Conservation (phyloP, 202 grass and related monocot genomes). For the Zizania palustris region DNA sequence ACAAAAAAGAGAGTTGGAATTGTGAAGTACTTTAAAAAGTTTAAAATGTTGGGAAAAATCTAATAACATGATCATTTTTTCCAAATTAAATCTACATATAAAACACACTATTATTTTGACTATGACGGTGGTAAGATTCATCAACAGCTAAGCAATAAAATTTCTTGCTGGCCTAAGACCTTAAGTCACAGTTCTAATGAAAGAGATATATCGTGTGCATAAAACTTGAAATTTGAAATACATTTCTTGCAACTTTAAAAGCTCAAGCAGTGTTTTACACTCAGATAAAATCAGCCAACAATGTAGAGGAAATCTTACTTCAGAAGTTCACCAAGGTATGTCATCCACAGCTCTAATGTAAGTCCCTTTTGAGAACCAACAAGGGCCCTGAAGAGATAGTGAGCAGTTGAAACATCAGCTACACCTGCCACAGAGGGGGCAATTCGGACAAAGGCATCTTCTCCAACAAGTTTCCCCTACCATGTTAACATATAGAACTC, state of each 20-base stretch:
- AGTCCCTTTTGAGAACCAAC: constrained; percentile 74
- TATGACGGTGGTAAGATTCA: neutral
- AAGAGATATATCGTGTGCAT: constrained; percentile 11
- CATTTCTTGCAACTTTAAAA: constrained; percentile 23
- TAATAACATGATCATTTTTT: neutral
- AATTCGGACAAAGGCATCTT: constrained; percentile 91
- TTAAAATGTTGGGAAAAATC: constrained; percentile 14
- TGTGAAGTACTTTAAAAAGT: constrained; percentile 3
- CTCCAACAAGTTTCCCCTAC: constrained; percentile 84
- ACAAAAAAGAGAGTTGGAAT: constrained; percentile 13
- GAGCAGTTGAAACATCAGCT: constrained; percentile 70
- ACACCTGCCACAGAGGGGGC: constrained; percentile 79
- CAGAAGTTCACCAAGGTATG: constrained; percentile 82
- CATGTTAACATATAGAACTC: constrained; percentile 43
- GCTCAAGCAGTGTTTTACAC: neutral
- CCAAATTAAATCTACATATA: constrained; percentile 30
- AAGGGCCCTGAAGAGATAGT: constrained; percentile 89
- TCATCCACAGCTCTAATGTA: constrained; percentile 71
- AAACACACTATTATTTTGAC: neutral
- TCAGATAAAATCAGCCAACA: constrained; percentile 19
- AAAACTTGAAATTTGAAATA: constrained; percentile 21
- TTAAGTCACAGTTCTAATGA: constrained; percentile 29
- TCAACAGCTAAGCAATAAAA: constrained; percentile 7
- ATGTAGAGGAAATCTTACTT: constrained; percentile 60
- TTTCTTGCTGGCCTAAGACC: constrained; percentile 14